Evolutionary conservation across 2,329 filamentous ascomycete species (phyloP).

Genomic region (Colletotrichum spaethianum): DNA sequence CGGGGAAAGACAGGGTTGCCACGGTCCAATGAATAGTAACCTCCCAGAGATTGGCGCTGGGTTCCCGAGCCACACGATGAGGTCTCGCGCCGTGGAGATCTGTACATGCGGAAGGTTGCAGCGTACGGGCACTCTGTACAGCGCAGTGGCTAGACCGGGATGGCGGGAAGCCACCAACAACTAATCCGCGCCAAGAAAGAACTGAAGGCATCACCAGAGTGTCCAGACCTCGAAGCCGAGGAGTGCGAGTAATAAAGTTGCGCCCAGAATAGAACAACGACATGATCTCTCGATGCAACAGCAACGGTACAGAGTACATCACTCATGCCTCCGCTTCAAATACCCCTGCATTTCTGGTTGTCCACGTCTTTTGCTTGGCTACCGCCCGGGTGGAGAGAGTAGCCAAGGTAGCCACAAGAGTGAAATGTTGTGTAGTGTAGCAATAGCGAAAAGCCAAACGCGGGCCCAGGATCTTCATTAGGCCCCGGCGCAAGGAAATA

Average conservation of each 20-base stretch:
- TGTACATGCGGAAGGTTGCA: not conserved
- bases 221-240: not conserved
- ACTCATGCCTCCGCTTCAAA: not conserved
- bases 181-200: not conserved
- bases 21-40: slow-evolving; percentile 9
- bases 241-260: slow-evolving; percentile 7
- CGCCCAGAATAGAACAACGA: not conserved
- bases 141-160: not conserved
- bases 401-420: slow-evolving; percentile 1
- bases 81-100: slow-evolving; percentile 13
- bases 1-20: slow-evolving; percentile 2
- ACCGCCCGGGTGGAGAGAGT: slow-evolving; percentile 16
- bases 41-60: slow-evolving; percentile 22
- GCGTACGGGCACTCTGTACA: not conserved
- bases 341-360: not conserved
- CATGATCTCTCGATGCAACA: slow-evolving; percentile 8
- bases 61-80: slow-evolving; percentile 15
- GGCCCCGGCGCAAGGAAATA: slow-evolving; percentile 10
- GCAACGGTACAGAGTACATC: slow-evolving; percentile 18
- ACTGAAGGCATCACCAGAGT: slow-evolving; percentile 12
- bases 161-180: slow-evolving; percentile 8
- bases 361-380: slow-evolving; percentile 13
- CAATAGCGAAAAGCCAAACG: not conserved
- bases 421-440: not conserved
- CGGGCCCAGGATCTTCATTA: not conserved